phyloP scores from a whole-genome alignment of 257 asterid genomes.

The Lithospermum erythrorhizon region DNA sequence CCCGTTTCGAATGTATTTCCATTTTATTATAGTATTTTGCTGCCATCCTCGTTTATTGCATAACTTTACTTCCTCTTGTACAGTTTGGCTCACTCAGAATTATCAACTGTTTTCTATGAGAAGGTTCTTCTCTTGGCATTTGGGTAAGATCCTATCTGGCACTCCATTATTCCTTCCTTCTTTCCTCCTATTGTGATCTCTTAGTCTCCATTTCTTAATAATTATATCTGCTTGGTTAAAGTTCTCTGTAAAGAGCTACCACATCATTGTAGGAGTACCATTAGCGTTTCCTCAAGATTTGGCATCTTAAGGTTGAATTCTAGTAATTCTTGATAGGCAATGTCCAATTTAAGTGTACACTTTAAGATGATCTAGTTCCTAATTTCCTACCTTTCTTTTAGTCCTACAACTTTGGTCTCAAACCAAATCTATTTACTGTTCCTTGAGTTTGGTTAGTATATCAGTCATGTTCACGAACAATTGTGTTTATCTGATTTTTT shows the following conservation, averaged over 20 bases:
- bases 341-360: background rate
- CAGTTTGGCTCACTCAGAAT: conserved; percentile 94
- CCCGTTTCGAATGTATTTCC: background rate
- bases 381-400: background rate
- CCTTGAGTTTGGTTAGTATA: background rate
- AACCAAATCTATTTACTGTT: too few species aligned
- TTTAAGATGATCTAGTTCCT: background rate
- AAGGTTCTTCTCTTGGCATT: conserved; percentile 83
- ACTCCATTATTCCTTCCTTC: background rate
- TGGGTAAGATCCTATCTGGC: conserved; percentile 51
- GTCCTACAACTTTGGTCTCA: background rate
- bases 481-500: background rate
- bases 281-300: background rate
- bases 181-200: background rate
- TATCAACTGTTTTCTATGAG: conserved; percentile 89
- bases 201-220: background rate
- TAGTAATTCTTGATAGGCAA: background rate
- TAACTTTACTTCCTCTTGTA: conserved; percentile 7
- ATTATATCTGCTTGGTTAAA: background rate
- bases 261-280: background rate
- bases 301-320: background rate
- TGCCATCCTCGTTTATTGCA: background rate
- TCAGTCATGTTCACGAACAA: background rate
- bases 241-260: background rate
- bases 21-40: background rate